Evolutionary conservation across 2,329 filamentous ascomycete species (phyloP), one percentile per base, ranked within the genome.

Genomic region (Fusarium illudens): DNA sequence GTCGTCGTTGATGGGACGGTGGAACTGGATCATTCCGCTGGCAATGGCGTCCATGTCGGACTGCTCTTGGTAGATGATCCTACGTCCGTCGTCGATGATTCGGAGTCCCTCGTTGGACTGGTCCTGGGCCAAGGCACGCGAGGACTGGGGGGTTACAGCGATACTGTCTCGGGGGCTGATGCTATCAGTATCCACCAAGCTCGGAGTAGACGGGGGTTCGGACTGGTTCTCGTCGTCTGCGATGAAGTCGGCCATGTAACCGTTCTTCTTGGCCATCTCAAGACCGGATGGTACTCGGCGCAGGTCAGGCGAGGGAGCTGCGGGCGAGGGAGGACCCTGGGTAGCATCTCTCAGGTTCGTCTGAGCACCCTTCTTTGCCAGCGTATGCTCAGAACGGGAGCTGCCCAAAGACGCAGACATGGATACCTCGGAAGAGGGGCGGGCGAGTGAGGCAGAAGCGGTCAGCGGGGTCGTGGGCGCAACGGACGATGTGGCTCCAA

Each of bases 131-230:
- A 53, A 39, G 7, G 49, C 52, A 48, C 73, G 63, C n/a, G 54
- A 39, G 42, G 72, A 73, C 44, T 67, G 53, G 15, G 71, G 73
- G 19, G 73, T 75, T 46, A 64, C 71, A 51, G 72, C 25, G 25
- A 74, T 39, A 64, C 71, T 75, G 22, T 75, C 73, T 62, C 68
- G 74, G 25, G 67, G 73, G 59, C 71, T 73, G 64, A 75, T 51
- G 58, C 74, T 75, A 69, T 74, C 74, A 67, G 74, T 75, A 71
- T 75, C 74, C 46, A 71, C 73, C 59, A 75, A 57, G 33, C 74
- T 75, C 34, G 74, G 74, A 37, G 73, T 74, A 65, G 73, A 75
- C 37, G 73, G 71, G 65, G 65, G 69, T 58, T 75, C 72, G 64
- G 73, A 73, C 65, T 71, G 64, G 64, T 75, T 73, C 56, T 73